Conservation (phyloP, 495 filamentous ascomycete species). For the Neurospora sp. region DNA sequence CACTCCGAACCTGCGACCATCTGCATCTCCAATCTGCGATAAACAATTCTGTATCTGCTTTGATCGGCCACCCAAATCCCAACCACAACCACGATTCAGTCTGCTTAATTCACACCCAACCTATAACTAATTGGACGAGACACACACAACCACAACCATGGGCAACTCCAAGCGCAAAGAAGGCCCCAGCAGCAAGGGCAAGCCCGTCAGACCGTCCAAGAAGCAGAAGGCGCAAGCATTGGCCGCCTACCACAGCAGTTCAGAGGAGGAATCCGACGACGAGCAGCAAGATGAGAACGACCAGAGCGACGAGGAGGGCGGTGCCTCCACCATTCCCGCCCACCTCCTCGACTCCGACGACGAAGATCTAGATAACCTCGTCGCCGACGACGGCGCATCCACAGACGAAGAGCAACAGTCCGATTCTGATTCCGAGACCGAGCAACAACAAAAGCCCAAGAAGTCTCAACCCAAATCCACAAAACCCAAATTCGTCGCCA, state of each 20-base stretch:
- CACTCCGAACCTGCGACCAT: background rate
- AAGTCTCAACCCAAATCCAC: constrained; percentile 7
- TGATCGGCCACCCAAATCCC: background rate
- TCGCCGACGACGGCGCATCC: constrained; percentile 32
- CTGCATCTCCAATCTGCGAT: background rate
- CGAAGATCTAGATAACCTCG: constrained; percentile 41
- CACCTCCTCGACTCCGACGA: constrained; percentile 60
- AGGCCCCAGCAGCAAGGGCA: constrained; percentile 41
- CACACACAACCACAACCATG: constrained; percentile 21
- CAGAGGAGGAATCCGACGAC: constrained; percentile 22
- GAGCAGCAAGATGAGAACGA: background rate
- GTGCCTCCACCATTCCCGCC: constrained; percentile 43
- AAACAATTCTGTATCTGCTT: background rate
- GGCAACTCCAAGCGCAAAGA: constrained; percentile 33
- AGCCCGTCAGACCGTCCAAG: constrained; percentile 42
- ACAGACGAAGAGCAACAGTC: constrained; percentile 24
- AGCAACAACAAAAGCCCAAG: constrained; percentile 6
- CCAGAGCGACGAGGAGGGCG: constrained; percentile 28
- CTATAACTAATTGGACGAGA: background rate
- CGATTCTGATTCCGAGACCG: constrained; percentile 29
- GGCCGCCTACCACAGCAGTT: constrained; percentile 63
- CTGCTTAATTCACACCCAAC: background rate
- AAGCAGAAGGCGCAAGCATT: constrained; percentile 55
- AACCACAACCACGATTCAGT: background rate
- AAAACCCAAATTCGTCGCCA: constrained; percentile 18